Evolutionary conservation across 148 eudicot genomes (phyloP), one percentile per base, ranked within the genome.

Genomic region (Camellia lanceoleosa): DNA sequence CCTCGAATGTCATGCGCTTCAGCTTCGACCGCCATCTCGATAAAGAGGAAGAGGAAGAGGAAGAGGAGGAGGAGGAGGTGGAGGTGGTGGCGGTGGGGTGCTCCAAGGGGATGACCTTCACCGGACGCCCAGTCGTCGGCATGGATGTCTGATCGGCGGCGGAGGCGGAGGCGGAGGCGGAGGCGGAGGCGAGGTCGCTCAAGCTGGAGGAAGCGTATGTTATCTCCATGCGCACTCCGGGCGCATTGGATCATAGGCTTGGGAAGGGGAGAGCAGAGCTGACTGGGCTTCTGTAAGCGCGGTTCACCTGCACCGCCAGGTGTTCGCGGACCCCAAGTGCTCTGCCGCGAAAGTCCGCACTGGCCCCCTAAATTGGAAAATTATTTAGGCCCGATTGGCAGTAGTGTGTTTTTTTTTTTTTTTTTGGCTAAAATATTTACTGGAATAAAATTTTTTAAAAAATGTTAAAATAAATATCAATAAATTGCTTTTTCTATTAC

Each of bases 131-230:
- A 51, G 79, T 66, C 69, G 84, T 16, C 51, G 88, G 68, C 76
- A 79, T 73, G 76, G 68, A 74, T 23, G 71, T 44, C 9, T 73
- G 19, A 0, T 79, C 68, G 19, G 43, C 65, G 49, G 76, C 79
- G 71, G 76, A 52, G 41, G 20, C 74, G 60, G n/a, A n/a, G n/a
- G 75, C 84, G 68, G 72, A 58, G 65, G 80, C 60, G 18, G 91
- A 81, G 79, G 88, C 85, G 63, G 81, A 62, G 75, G 91, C 38
- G 38, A 30, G 38, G 38, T 30, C 38, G 38, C 38, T 30, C 38
- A 30, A 83, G 85, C 93, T 91, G 47, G 94, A 89, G 8, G 95
- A 89, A 13, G 93, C 93, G 87, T 87, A 89, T 47, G 86, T 83
- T 77, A 62, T 76, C 81, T 83, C 86, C 87, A 88, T 88, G 77